Evolutionary conservation across 768 basidiomycete genomes (phyloP).

Genomic region (Hemileccinum impolitum): DNA sequence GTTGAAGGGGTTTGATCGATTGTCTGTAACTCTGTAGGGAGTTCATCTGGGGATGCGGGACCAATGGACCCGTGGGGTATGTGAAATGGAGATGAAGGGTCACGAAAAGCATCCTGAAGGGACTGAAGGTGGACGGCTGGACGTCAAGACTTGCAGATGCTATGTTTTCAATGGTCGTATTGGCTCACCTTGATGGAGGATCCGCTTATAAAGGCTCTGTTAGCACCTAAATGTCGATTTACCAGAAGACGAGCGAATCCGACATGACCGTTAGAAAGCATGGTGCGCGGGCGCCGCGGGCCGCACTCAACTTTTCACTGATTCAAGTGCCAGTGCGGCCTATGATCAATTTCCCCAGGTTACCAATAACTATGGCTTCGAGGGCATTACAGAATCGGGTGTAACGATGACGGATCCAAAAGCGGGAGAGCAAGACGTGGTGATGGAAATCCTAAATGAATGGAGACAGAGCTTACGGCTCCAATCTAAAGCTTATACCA

Average conservation of each 20-base stretch:
- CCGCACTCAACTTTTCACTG: too few species aligned
- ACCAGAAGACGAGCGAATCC: slow-evolving; percentile 2
- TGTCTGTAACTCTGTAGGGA: slow-evolving; percentile 9
- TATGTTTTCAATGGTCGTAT: not conserved
- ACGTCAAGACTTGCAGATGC: not conserved
- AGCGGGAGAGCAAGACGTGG: too few species aligned
- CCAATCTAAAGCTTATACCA: too few species aligned
- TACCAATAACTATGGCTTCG: too few species aligned
- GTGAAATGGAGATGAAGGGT: slow-evolving; percentile 64
- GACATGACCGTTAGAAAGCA: slow-evolving; percentile 6
- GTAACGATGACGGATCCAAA: too few species aligned
- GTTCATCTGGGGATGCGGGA: slow-evolving; percentile 55
- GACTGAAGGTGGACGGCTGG: slow-evolving; percentile 35
- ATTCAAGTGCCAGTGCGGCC: too few species aligned
- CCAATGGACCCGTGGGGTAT: slow-evolving; percentile 57
- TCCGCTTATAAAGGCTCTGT: slow-evolving; percentile 17
- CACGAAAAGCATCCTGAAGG: slow-evolving; percentile 59
- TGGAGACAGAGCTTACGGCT: too few species aligned
- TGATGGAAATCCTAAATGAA: too few species aligned
- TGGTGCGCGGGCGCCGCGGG: not conserved
- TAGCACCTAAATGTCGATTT: not conserved
- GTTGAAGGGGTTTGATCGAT: slow-evolving; percentile 6
- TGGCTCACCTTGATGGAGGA: slow-evolving; percentile 27
- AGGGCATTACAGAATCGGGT: too few species aligned
- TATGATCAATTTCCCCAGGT: too few species aligned